Evolutionary conservation across 2,329 filamentous ascomycete genomes (phyloP).

Genomic region (Monosporascus ibericus): DNA sequence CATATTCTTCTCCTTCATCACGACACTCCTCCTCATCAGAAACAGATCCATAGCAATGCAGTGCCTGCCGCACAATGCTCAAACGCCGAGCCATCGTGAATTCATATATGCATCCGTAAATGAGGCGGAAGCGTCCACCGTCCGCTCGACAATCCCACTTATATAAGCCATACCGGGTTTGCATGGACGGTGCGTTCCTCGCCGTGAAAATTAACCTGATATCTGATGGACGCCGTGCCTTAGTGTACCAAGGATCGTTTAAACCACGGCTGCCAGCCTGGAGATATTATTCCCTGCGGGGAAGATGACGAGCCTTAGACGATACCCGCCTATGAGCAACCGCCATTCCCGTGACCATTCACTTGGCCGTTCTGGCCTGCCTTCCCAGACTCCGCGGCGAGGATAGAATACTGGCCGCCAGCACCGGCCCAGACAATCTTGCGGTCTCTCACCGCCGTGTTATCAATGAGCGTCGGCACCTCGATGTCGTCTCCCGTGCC

Average conservation of each 20-base stretch:
- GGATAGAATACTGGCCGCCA: not conserved
- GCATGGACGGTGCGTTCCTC: not conserved
- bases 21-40: too few relatives aligned
- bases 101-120: not conserved
- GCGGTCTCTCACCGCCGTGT: not conserved
- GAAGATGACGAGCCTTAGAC: not conserved
- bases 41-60: too few relatives aligned
- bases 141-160: not conserved
- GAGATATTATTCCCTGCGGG: too few relatives aligned
- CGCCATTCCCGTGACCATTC: not conserved
- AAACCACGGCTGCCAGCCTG: too few relatives aligned
- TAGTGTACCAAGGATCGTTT: not conserved
- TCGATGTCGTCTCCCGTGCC: constrained; percentile 62
- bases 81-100: not conserved
- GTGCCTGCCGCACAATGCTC: not conserved
- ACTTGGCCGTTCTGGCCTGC: not conserved
- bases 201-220: not conserved
- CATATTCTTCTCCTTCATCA: too few relatives aligned
- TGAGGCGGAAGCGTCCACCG: not conserved
- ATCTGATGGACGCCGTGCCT: not conserved
- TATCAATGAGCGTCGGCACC: constrained; percentile 42
- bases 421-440: not conserved
- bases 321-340: not conserved
- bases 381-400: not conserved
- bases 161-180: not conserved